Conservation (phyloP, 2,329 filamentous ascomycete genomes). For the Periconia sp. region DNA sequence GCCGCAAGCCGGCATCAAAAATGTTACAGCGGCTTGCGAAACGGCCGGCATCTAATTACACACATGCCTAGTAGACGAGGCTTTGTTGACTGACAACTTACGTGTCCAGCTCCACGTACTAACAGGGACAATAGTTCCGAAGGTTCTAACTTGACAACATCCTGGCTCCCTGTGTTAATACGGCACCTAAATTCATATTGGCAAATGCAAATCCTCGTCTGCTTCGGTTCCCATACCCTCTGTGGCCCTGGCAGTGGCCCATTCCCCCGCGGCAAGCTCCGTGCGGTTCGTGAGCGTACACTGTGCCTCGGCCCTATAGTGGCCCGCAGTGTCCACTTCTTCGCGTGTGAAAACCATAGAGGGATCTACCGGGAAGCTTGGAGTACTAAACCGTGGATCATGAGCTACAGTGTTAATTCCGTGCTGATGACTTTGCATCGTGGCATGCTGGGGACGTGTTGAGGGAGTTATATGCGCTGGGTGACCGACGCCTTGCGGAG, state of each 20-base stretch:
- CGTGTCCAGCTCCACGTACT: not conserved
- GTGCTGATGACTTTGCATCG: constrained; percentile 35
- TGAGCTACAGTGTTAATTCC: constrained; percentile 31
- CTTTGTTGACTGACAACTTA: not conserved
- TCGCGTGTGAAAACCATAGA: constrained; percentile 38
- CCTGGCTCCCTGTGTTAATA: not conserved
- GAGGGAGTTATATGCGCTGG: constrained; percentile 28
- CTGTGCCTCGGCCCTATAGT: constrained; percentile 10
- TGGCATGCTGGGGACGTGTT: constrained; percentile 26
- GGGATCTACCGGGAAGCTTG: constrained; percentile 37
- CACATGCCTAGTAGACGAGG: not conserved
- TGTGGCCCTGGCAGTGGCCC: constrained; percentile 13
- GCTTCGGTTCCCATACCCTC: constrained; percentile 18
- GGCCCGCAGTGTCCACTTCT: constrained; percentile 12
- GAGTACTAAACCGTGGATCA: constrained; percentile 35
- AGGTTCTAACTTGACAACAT: not conserved
- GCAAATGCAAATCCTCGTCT: not conserved
- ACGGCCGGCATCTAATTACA: not conserved
- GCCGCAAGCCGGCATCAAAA: not conserved
- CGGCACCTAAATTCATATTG: not conserved
- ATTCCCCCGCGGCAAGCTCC: constrained; percentile 10
- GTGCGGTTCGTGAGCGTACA: constrained; percentile 13
- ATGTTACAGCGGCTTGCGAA: not conserved
- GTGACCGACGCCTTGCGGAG: constrained; percentile 25
- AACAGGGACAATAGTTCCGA: not conserved